These are phyloP conservation scores for Orbilia oligospora DNA, from an alignment of 2,329 filamentous ascomycete genomes.

Conservation along the genomic window DNA sequence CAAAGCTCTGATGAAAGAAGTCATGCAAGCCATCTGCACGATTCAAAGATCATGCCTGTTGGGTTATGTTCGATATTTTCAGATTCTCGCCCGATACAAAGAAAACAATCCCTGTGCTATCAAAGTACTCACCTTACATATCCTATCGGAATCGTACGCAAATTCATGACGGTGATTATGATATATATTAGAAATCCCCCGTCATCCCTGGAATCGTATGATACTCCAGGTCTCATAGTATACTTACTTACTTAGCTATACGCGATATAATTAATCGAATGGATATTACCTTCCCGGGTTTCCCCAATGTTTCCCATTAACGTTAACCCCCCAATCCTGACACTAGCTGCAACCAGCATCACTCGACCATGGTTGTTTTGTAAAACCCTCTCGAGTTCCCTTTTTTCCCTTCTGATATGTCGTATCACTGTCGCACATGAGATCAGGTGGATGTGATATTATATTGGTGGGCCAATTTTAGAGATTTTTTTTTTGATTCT, in stretches of 20 bases:
- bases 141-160: not conserved
- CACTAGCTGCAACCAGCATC: not conserved
- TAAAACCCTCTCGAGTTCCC: not conserved
- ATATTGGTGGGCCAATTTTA: slow-evolving; percentile 2
- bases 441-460: slow-evolving; percentile 40
- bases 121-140: not conserved
- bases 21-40: slow-evolving; percentile 56
- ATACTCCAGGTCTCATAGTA: not conserved
- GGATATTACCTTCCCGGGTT: not conserved
- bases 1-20: not conserved
- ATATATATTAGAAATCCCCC: slow-evolving; percentile 6
- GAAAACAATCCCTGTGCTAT: too few species aligned
- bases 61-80: slow-evolving; percentile 10
- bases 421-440: slow-evolving; percentile 47
- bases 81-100: slow-evolving; percentile 18
- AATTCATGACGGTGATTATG: slow-evolving; percentile 2
- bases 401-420: not conserved
- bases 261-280: too few species aligned
- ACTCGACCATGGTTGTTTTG: slow-evolving; percentile 24
- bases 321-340: not conserved
- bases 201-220: slow-evolving; percentile 23
- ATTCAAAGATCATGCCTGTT: slow-evolving; percentile 60
- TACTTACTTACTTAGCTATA: too few species aligned
- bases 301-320: not conserved
- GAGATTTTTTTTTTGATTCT: too few species aligned